Evolutionary conservation across 441 rosid genomes (phyloP).

Genomic region (Populus tomentosa): DNA sequence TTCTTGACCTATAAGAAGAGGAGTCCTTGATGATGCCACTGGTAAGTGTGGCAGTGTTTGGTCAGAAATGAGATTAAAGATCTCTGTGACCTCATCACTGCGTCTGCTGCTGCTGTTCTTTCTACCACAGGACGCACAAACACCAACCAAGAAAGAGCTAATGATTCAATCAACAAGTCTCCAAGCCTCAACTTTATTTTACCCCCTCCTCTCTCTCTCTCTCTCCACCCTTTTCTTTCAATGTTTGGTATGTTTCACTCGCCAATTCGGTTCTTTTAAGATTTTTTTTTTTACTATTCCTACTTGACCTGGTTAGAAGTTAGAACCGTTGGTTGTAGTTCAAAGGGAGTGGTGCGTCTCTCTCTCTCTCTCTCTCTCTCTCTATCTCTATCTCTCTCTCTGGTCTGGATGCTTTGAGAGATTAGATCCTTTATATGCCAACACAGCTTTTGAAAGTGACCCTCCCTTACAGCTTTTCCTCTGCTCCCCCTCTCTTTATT

Average conservation of each 20-base stretch:
- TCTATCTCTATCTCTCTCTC: not conserved
- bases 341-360: not conserved
- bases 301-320: conserved; percentile 4
- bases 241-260: not conserved
- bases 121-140: conserved; percentile 14
- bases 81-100: conserved; percentile 37
- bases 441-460: conserved; percentile 41
- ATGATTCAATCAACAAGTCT: not conserved
- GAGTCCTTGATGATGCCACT: conserved; percentile 26
- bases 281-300: conserved; percentile 1
- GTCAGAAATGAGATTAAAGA: conserved; percentile 46
- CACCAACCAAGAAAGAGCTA: conserved; percentile 1
- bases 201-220: not conserved
- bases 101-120: conserved; percentile 24
- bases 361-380: not conserved
- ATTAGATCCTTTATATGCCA: conserved; percentile 27
- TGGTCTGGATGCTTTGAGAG: conserved; percentile 15
- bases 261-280: not conserved
- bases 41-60: conserved; percentile 29
- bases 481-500: conserved; percentile 17
- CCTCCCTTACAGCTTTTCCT: conserved; percentile 24
- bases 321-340: conserved; percentile 17
- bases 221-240: not conserved
- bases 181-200: not conserved
- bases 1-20: conserved; percentile 13